Evolutionary conservation across 2,329 filamentous ascomycete genomes (phyloP), one percentile per base, ranked within the genome.

Genomic region (Monosporascus sp.): DNA sequence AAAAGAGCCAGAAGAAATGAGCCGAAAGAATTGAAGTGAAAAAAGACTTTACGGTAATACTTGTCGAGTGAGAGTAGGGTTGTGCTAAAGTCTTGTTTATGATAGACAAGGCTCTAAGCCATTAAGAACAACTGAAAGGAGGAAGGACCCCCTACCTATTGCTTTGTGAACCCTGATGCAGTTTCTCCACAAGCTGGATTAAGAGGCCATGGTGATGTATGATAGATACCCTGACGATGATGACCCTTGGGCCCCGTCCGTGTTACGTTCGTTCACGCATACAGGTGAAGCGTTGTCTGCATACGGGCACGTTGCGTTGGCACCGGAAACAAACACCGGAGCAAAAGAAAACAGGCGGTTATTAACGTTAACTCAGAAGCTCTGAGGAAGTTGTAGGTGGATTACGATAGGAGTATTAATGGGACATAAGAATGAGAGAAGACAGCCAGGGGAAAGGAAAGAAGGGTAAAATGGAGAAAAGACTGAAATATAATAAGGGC

Each of bases 1-100:
- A 63, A 58, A 31, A 8, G 11, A 44, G 45, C 43, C 43, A n/a
- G n/a, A n/a, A n/a, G 50, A 63, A 58, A 31, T 15, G 11, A 44
- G 45, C 43, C 43, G 18, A 46, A 31, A 11, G 43, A 46, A 46
- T 18, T 5, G 22, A 46, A 46, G 43, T 46, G 43, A n/a, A 46
- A 31, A 3, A 28, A 31, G 17, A 41, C 7, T 20, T 8, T 18
- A 17, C 7, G 7, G 38, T 41, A 20, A 11, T 41, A 20, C 9
- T 41, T 17, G 9, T 38, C 26, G 26, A 26, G 26, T 26, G 26
- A 26, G 26, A 26, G 26, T 7, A 26, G 26, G 26, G 26, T 26
- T 7, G 26, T 26, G 26, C 26, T 26, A 7, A 26, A 26, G 26
- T 1, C 6, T 26, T 7, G 26, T 35, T 35, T 11, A 35, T 14